A percentile compares a stretch with the other conserved stretches of the same genome.
phyloP scores from a whole-genome alignment of 2,329 filamentous ascomycete species.

The Penicillium sclerotiorum region DNA sequence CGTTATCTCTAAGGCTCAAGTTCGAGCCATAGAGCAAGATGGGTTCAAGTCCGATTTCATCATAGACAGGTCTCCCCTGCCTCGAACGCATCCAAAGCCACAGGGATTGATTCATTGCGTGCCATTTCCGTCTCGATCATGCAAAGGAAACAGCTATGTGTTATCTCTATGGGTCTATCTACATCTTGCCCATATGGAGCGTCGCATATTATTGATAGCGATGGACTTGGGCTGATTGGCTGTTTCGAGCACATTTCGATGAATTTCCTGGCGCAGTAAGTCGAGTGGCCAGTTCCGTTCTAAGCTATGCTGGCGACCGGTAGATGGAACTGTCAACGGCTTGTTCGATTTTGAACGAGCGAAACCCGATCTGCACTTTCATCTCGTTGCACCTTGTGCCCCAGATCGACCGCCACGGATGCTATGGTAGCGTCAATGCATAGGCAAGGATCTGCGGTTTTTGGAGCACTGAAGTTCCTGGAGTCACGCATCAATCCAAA shows the following conservation, averaged over 20 bases:
- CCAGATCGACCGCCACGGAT: background rate
- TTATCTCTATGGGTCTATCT: too few relatives aligned
- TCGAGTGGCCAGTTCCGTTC: too few relatives aligned
- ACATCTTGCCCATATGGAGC: too few relatives aligned
- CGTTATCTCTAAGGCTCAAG: too few relatives aligned
- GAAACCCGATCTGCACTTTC: background rate
- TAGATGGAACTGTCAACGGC: slow-evolving; percentile 4
- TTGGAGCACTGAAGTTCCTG: too few relatives aligned
- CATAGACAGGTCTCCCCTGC: background rate
- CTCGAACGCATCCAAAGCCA: background rate
- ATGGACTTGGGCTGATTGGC: background rate
- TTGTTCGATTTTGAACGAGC: slow-evolving; percentile 4
- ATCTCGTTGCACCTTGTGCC: slow-evolving; percentile 5
- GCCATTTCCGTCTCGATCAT: background rate
- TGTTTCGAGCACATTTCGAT: background rate
- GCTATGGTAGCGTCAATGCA: too few relatives aligned
- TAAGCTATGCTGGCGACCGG: background rate
- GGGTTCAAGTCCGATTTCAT: background rate
- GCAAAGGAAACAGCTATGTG: too few relatives aligned
- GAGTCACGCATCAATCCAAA: too few relatives aligned
- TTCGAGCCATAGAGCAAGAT: too few relatives aligned
- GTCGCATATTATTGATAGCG: too few relatives aligned
- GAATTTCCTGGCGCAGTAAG: too few relatives aligned
- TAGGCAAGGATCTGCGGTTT: background rate
- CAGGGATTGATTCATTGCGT: background rate